A percentile compares a stretch with the other conserved stretches of the same genome.
Conservation (phyloP, 345 rosid species). For the Conringia planisiliqua region DNA sequence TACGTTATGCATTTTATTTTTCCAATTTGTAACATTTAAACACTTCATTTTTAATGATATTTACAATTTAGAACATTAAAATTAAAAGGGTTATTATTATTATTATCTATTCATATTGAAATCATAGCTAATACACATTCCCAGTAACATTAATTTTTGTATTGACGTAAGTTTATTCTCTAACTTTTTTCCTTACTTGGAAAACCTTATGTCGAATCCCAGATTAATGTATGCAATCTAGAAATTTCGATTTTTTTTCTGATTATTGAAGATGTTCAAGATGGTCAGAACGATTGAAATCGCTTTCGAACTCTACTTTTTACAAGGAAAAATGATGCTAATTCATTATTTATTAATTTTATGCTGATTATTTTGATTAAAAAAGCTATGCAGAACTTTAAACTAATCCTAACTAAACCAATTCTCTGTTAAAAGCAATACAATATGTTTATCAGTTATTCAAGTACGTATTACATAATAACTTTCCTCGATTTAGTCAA, state of each 20-base stretch:
- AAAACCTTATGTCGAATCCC: not conserved
- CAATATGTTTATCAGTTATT: not conserved
- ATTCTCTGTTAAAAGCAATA: not conserved
- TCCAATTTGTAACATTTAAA: too few species aligned
- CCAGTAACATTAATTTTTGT: not conserved
- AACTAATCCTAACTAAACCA: constrained; percentile 12
- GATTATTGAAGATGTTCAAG: not conserved
- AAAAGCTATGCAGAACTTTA: not conserved
- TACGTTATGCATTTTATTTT: too few species aligned
- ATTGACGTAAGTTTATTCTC: not conserved
- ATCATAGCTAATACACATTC: not conserved
- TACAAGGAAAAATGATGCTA: not conserved
- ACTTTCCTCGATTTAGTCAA: constrained; percentile 18
- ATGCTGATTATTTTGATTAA: not conserved
- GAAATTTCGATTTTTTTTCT: not conserved
- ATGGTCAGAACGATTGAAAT: not conserved
- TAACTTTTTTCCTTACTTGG: not conserved
- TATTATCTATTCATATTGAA: too few species aligned
- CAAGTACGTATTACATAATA: not conserved
- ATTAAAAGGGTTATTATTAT: not conserved
- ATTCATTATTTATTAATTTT: not conserved
- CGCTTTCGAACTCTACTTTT: not conserved
- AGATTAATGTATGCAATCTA: not conserved
- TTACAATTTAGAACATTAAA: too few species aligned
- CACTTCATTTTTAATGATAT: too few species aligned